A percentile compares a stretch with the other conserved stretches of the same genome.
These are phyloP conservation scores for Voacanga thouarsii DNA, from an alignment of 257 asterid genomes.

Conservation along the genomic window DNA sequence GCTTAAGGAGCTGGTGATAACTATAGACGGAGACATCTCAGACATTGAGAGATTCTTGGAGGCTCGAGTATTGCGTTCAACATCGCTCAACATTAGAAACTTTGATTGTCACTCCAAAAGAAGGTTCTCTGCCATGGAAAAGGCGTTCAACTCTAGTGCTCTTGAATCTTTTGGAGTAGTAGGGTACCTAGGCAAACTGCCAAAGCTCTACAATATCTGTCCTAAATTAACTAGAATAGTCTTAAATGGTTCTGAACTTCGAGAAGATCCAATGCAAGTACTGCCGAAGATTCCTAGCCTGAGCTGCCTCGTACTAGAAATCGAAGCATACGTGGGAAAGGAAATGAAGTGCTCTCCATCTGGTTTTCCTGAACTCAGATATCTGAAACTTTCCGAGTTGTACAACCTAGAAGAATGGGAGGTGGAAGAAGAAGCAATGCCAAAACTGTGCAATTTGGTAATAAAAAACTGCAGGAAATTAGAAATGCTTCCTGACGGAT, in stretches of 20 bases:
- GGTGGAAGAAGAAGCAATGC: constrained; percentile 23
- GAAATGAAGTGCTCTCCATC: constrained; percentile 1
- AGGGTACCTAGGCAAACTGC: constrained; percentile 19
- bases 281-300: constrained; percentile 19
- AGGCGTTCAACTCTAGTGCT: constrained; percentile 1
- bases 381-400: constrained; percentile 23
- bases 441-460: constrained; percentile 17
- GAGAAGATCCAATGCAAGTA: constrained; percentile 19
- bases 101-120: constrained; percentile 19
- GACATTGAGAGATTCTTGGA: constrained; percentile 12
- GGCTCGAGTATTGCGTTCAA: background rate
- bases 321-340: constrained; percentile 19
- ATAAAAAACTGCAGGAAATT: constrained; percentile 11
- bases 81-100: constrained; percentile 10
- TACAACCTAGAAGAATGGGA: constrained; percentile 10
- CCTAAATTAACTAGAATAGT: constrained; percentile 10
- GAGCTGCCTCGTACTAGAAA: constrained; percentile 16
- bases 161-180: constrained; percentile 13
- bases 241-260: constrained; percentile 18
- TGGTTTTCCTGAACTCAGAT: constrained; percentile 22
- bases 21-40: background rate
- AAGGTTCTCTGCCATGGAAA: background rate
- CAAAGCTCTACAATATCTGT: background rate
- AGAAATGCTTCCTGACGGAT: constrained; percentile 4
- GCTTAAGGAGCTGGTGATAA: constrained; percentile 1